Conservation (phyloP, 495 filamentous ascomycete species). For the Pseudoneurospora amorphoporcata region DNA sequence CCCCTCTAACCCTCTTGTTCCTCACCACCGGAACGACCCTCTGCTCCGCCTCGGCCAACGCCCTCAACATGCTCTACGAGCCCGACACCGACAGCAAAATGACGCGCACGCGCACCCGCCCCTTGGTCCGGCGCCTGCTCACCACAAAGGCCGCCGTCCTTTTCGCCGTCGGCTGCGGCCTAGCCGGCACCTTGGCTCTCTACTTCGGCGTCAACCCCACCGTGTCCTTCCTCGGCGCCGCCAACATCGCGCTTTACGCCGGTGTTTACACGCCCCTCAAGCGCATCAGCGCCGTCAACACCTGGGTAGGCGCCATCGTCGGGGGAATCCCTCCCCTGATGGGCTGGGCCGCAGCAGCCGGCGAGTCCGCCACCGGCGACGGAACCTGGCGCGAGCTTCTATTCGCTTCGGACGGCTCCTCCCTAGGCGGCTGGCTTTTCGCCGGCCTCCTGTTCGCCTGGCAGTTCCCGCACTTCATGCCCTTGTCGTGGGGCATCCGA, state of each 20-base stretch:
- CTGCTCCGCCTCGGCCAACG: conserved; percentile 77
- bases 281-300: conserved; percentile 76
- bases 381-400: conserved; percentile 73
- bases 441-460: conserved; percentile 81
- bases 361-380: conserved; percentile 66
- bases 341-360: conserved; percentile 93
- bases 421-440: conserved; percentile 80
- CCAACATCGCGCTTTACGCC: conserved; percentile 84
- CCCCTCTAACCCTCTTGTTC: conserved; percentile 82
- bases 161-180: conserved; percentile 66
- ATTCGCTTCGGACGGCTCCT: conserved; percentile 33
- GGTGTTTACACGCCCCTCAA: conserved; percentile 91
- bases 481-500: conserved; percentile 73
- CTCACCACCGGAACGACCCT: conserved; percentile 83
- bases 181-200: conserved; percentile 54
- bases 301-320: conserved; percentile 88
- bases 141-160: conserved; percentile 61
- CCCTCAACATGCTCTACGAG: conserved; percentile 95
- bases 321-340: conserved; percentile 92
- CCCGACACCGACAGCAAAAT: conserved; percentile 84
- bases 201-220: conserved; percentile 93
- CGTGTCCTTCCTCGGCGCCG: conserved; percentile 68
- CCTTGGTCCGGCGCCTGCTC: conserved; percentile 75
- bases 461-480: conserved; percentile 98
- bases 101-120: conserved; percentile 80